Base-by-base conservation (phyloP, 2,329 filamentous ascomycete genomes). In the Phaeoacremonium minimum region DNA sequence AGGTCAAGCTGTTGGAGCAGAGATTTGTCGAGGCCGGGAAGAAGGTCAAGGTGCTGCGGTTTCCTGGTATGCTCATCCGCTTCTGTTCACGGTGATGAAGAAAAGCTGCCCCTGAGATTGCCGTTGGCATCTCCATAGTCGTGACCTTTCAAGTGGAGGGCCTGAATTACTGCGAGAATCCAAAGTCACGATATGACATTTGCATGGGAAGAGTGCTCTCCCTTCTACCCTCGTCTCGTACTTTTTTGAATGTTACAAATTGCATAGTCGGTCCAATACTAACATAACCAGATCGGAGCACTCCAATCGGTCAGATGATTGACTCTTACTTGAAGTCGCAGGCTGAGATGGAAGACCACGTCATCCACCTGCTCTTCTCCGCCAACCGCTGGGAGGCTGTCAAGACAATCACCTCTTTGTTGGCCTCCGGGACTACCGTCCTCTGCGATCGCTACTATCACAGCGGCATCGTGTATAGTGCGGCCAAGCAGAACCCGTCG, bases 401-500 rank as follows among this genome's bases (percentile, higher is more conserved):
- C 67, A 76, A 63, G 46, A 62, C 63, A 33, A 81, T 83, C 31
- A 53, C 67, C 14, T 38, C 61, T 2, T 65, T 76, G 6, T 60
- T 96, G 6, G 63, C 68, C 1, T 59, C 68, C 2, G 90, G 91
- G 7, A 81, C 73, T 15, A 93, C 80, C 0, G 73, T 98, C 19
- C 70, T 98, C 28, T 82, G 91, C 47, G 93, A 98, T 61, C 82
- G 93, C 32, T 98, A 97, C 66, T 95, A 94, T 58, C 91, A 95
- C 67, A 93, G 86, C 15, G 93, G 93, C 36, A 86, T 90, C 39
- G 88, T 96, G 33, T 98, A 97, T 66, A 88, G 83, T 16, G 87
- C 88, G 1, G 91, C 93, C 4, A 97, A 97, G 57, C 71, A 78
- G 30, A 87, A 87, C 48, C 77, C 82, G 0, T 60, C 68, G 3